phyloP scores from a whole-genome alignment of 768 basidiomycete species.

The Amyloporia xantha region DNA sequence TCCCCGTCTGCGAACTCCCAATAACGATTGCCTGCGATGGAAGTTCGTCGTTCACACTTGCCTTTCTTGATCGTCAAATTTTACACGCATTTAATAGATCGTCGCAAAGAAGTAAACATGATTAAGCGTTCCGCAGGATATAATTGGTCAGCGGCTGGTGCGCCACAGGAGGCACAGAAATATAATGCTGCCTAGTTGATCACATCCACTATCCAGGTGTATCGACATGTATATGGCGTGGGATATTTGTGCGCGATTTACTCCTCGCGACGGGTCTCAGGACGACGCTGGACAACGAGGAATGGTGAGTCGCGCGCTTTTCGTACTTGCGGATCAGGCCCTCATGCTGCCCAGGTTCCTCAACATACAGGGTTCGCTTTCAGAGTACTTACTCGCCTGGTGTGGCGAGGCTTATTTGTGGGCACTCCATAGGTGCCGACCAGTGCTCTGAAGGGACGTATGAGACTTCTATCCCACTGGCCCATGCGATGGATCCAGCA shows the following conservation, averaged over 20 bases:
- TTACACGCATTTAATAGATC: conserved; percentile 4
- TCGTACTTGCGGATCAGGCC: background rate
- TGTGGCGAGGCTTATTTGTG: no score
- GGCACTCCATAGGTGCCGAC: conserved; percentile 15
- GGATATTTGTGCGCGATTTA: conserved; percentile 14
- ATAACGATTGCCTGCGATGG: conserved; percentile 18
- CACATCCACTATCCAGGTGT: conserved; percentile 3
- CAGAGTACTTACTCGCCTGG: no score
- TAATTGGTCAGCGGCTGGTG: conserved; percentile 11
- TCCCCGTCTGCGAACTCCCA: conserved; percentile 10
- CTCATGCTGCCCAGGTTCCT: no score
- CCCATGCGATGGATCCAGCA: conserved; percentile 15
- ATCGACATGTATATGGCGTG: conserved; percentile 16
- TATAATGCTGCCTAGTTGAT: background rate
- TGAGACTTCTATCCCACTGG: conserved; percentile 17
- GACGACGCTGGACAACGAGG: conserved; percentile 13
- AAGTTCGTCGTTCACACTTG: conserved; percentile 9
- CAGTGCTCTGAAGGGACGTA: conserved; percentile 15
- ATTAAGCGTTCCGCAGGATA: conserved; percentile 13
- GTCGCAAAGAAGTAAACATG: conserved; percentile 18
- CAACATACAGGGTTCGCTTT: no score
- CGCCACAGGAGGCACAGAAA: background rate
- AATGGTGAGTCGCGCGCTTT: conserved; percentile 6
- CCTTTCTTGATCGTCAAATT: background rate
- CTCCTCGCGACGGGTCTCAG: conserved; percentile 13